These are phyloP conservation scores for Cytospora schulzeri DNA, from an alignment of 2,329 filamentous ascomycete species.

Conservation along the genomic window DNA sequence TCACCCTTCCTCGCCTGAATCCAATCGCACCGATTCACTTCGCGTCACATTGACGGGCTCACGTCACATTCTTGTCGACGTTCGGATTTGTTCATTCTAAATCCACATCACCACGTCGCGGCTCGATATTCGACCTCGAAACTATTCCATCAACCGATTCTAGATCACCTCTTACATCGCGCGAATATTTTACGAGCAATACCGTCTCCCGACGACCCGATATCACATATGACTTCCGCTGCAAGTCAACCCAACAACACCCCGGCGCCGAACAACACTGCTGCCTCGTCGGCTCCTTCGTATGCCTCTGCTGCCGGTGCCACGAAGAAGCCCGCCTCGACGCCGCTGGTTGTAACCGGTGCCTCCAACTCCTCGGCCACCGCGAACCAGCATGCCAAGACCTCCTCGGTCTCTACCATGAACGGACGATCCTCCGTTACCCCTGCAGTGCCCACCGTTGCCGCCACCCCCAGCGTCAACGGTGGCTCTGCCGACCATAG, in stretches of 20 bases:
- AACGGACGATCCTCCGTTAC: constrained; percentile 79
- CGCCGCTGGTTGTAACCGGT: constrained; percentile 63
- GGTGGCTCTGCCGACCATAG: constrained; percentile 71
- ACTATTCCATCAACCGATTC: constrained; percentile 3
- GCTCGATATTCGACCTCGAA: constrained; percentile 8
- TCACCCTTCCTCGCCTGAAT: constrained; percentile 8
- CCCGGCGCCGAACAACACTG: constrained; percentile 59
- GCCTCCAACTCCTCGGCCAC: constrained; percentile 57
- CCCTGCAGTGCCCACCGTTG: constrained; percentile 68
- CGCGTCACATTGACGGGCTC: constrained; percentile 12
- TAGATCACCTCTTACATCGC: constrained; percentile 8
- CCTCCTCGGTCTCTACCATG: constrained; percentile 73
- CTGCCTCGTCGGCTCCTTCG: constrained; percentile 57
- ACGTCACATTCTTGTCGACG: constrained; percentile 7
- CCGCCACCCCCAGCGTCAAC: constrained; percentile 67
- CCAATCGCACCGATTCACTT: constrained; percentile 20
- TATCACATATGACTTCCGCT: constrained; percentile 63
- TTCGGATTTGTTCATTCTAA: background rate
- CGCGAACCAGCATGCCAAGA: constrained; percentile 62
- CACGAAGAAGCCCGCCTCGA: constrained; percentile 63
- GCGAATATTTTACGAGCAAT: constrained; percentile 24
- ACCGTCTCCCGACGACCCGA: constrained; percentile 27
- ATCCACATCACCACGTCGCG: constrained; percentile 9
- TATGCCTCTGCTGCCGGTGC: constrained; percentile 69
- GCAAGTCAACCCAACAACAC: constrained; percentile 55